Base-by-base conservation (phyloP, 2,329 filamentous ascomycete species). In the Fusarium sp. region DNA sequence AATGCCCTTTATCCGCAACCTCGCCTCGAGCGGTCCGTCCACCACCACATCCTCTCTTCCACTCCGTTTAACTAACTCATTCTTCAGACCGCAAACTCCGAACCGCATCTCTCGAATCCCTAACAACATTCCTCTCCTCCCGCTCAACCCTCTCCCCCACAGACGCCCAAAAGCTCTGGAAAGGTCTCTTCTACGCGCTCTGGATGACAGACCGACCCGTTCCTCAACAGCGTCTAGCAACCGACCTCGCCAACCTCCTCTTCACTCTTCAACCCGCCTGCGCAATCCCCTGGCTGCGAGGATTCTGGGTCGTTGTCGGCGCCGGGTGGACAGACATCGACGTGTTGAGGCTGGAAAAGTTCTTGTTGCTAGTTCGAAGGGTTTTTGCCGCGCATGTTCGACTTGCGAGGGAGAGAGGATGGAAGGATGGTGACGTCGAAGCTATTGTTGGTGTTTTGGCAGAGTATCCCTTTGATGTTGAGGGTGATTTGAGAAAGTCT, bases 201-300 rank as follows among this genome's bases (percentile, higher is more conserved):
- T 97, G 93, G 91, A 96, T 97, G 90, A 93, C 91, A 79, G 94
- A 97, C 84, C 92, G 93, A 51, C 90, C 93, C 10, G 82, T 90
- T n/a, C 90, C 92, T 3, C 95, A 97, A 83, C 93, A 97, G 83
- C 87, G 87, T 44, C 90, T 98, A 49, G 91, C 92, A 72, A 82
- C 85, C 71, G 90, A 94, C 67, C 90, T 98, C 60, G 91, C 93
- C 44, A 86, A 81, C 1, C 87, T 97, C 10, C 70, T 78, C 53
- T 84, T 86, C 67, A 81, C 85, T 20, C 82, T 95, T 27, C 86
- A 87, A 38, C 76, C 79, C 33, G 74, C 72, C 23, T 80, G 81
- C 68, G 81, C 78, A 2, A 75, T 74, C 6, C 76, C 80, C 40
- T 88, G 85, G 82, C 82, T 91, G 65, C 83, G 82, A 64, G 90